Evolutionary conservation across 2,329 filamentous ascomycete genomes (phyloP), one percentile per base, ranked within the genome.

Genomic region (Graphilbum sp.): DNA sequence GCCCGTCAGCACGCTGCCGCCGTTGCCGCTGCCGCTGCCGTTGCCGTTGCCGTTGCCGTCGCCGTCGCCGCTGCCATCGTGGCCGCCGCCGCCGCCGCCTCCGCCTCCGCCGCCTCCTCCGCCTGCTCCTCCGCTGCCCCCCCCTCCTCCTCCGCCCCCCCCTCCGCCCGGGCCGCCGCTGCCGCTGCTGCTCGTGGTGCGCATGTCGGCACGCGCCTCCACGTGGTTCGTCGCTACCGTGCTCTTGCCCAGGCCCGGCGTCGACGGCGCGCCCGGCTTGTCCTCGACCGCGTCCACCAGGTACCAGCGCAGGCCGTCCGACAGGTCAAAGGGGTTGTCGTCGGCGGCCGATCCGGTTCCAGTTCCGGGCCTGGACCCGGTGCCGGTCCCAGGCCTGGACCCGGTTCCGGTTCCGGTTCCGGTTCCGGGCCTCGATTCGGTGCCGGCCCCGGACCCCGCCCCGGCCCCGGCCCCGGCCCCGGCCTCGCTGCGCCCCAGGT

Each of bases 251-350:
- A 94, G 69, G 0, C 88, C 87, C 0, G 90, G 88, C 0, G 88
- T 96, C n/a, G 81, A 79, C 0, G 90, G 90, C 3, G 86, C 87
- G 1, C 81, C 81, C 1, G 85, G 75, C 52, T 94, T 95, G 57
- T 98, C 90, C 58, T 98, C 90, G 2, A 74, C 69, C 0, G 90
- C 90, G 53, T 98, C 88, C 27, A 98, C 78, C 6, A 98, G 70
- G 57, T 95, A 96, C 90, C 90, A 98, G 25, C 88, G 76, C 35
- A 98, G 62, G 3, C 90, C 90, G 50, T 98, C 90, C 0, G 86
- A 94, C 12, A 98, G 68, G 50, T 95, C 87, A 55, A 98, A 98
- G 0, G 90, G 90, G 51, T 98, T 98, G 46, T 96, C 90, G 45
- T 61, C 29, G 20, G 16, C 17, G 10, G 6, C 27, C 5, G 30